Conservation (phyloP, 2,329 filamentous ascomycete species). For the Diaporthe sp. region DNA sequence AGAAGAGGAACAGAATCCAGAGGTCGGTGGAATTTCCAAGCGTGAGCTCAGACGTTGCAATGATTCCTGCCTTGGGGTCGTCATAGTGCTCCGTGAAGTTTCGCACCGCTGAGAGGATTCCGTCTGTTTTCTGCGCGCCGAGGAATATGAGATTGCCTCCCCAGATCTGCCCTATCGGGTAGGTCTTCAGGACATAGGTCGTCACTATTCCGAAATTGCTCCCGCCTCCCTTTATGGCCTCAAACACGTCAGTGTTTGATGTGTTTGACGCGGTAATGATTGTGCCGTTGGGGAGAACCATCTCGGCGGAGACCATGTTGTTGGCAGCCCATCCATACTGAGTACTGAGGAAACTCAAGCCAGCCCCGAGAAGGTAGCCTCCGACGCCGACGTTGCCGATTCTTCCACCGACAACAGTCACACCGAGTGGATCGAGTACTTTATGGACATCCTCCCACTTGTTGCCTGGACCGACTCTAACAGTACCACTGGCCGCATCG, state of each 20-base stretch:
- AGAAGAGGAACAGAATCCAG: constrained; percentile 75
- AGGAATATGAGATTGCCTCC: constrained; percentile 58
- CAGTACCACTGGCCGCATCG: constrained; percentile 53
- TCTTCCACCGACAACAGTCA: constrained; percentile 59
- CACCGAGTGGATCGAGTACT: constrained; percentile 58
- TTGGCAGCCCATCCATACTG: constrained; percentile 67
- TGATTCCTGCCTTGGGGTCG: constrained; percentile 73
- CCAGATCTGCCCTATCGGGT: constrained; percentile 57
- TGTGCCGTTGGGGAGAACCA: constrained; percentile 65
- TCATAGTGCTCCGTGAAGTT: constrained; percentile 71
- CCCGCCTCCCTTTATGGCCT: constrained; percentile 68
- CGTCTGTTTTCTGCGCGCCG: constrained; percentile 49
- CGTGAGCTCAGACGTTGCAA: constrained; percentile 66
- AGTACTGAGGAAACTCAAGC: constrained; percentile 64
- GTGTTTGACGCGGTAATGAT: constrained; percentile 60
- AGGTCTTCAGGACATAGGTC: constrained; percentile 59
- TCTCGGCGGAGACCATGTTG: constrained; percentile 62
- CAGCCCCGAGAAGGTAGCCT: constrained; percentile 67
- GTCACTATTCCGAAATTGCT: constrained; percentile 69
- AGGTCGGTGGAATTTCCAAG: constrained; percentile 60
- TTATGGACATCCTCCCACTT: constrained; percentile 58
- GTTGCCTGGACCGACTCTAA: constrained; percentile 61
- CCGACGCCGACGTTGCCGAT: constrained; percentile 63
- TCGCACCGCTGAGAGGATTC: constrained; percentile 53
- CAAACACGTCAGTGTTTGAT: constrained; percentile 64